These are phyloP conservation scores for Brettanomyces anomalus DNA, from an alignment of 805 yeast species.

Conservation along the genomic window DNA sequence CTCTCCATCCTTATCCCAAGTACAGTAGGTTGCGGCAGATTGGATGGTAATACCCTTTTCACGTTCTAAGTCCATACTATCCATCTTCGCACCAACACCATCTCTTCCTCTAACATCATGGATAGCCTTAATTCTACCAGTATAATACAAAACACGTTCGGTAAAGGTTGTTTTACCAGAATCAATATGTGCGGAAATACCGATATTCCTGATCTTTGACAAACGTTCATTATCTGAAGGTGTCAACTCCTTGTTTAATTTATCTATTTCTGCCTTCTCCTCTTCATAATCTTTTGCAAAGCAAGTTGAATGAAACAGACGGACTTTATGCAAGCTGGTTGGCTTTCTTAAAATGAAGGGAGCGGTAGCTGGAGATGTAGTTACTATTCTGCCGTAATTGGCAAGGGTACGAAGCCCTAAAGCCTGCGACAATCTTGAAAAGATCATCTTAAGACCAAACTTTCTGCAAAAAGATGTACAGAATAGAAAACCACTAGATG, in stretches of 20 bases:
- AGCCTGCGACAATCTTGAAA: constrained; percentile 6
- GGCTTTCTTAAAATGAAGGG: too few relatives aligned
- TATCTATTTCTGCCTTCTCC: constrained; percentile 61
- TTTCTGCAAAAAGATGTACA: too few relatives aligned
- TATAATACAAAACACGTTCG: constrained; percentile 90
- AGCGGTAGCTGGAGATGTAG: too few relatives aligned
- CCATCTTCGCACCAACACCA: constrained; percentile 99
- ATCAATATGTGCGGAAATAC: constrained; percentile 96
- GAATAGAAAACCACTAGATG: too few relatives aligned
- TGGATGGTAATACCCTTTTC: constrained; percentile 97
- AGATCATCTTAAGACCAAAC: constrained; percentile 1
- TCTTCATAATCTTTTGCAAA: constrained; percentile 47
- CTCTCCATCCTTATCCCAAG: constrained; percentile 74
- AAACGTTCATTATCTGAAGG: constrained; percentile 45
- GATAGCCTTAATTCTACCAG: constrained; percentile 94
- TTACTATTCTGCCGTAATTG: background rate
- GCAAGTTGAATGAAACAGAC: background rate
- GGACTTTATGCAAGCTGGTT: background rate
- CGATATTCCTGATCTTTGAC: constrained; percentile 75
- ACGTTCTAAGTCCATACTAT: constrained; percentile 96
- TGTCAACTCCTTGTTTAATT: constrained; percentile 38
- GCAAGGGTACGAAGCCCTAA: background rate
- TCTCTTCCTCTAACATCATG: constrained; percentile 97
- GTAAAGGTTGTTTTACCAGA: constrained; percentile 98
- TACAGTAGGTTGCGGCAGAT: constrained; percentile 97